A percentile compares a stretch with the other conserved stretches of the same genome.
Conservation (phyloP, 768 basidiomycete species). For the Suillus hirtellus region DNA sequence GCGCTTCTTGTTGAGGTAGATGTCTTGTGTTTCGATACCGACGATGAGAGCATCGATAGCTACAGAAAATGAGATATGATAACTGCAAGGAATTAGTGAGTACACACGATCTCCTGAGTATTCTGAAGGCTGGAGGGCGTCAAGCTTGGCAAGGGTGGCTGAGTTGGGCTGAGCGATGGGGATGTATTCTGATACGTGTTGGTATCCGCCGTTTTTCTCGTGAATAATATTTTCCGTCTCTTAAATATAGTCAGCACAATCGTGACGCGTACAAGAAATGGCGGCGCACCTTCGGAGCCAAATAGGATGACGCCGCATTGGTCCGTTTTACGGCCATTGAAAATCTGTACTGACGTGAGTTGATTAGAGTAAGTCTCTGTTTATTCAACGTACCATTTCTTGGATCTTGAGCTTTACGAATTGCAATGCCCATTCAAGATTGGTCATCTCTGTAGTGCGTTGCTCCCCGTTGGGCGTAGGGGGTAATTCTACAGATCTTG, state of each 20-base stretch:
- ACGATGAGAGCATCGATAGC: conserved; percentile 90
- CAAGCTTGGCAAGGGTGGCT: conserved; percentile 63
- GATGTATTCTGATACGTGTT: conserved; percentile 71
- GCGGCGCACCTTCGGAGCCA: conserved; percentile 67
- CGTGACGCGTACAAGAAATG: neutral
- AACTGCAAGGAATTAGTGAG: neutral
- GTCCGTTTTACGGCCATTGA: conserved; percentile 89
- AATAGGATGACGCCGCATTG: conserved; percentile 89
- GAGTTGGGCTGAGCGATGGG: conserved; percentile 67
- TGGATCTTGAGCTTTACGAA: conserved; percentile 90
- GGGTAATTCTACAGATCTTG: conserved; percentile 56
- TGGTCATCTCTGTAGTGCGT: conserved; percentile 60
- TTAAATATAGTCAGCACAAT: conserved; percentile 23
- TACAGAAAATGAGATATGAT: conserved; percentile 27
- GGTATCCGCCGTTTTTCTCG: conserved; percentile 65
- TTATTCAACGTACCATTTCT: conserved; percentile 58
- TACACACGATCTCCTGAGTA: conserved; percentile 66
- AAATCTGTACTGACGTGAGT: conserved; percentile 57
- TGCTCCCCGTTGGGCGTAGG: conserved; percentile 52
- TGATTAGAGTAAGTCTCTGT: neutral
- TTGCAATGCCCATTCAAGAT: conserved; percentile 80
- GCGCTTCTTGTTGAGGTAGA: conserved; percentile 66
- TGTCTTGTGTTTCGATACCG: conserved; percentile 75
- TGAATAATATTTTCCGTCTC: conserved; percentile 70
- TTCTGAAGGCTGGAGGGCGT: conserved; percentile 55